phyloP scores from a whole-genome alignment of 2,329 filamentous ascomycete species.

The Penicillium expansum region DNA sequence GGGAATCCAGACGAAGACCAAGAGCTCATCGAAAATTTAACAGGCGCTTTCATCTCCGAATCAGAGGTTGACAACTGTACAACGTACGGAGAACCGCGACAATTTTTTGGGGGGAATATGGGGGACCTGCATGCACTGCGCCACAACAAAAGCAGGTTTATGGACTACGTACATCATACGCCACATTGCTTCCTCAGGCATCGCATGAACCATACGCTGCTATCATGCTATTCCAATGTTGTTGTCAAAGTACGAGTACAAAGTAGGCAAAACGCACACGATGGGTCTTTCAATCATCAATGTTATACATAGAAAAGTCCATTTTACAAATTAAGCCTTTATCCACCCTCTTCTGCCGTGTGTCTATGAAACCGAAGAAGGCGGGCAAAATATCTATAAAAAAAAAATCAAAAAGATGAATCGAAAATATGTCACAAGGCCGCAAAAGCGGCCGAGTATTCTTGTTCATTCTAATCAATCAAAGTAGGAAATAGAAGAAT shows the following conservation, averaged over 20 bases:
- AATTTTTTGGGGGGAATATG: background rate
- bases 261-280: background rate
- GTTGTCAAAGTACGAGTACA: background rate
- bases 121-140: slow-evolving; percentile 5
- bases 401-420: too few species aligned
- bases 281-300: background rate
- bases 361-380: too few species aligned
- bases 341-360: too few species aligned
- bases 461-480: background rate
- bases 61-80: background rate
- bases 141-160: background rate
- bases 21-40: background rate
- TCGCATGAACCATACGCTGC: too few species aligned
- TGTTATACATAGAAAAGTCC: too few species aligned
- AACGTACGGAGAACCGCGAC: background rate
- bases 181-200: background rate
- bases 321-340: too few species aligned
- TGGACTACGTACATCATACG: background rate
- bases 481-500: background rate
- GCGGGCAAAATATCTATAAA: too few species aligned
- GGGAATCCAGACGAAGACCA: background rate
- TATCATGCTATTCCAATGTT: too few species aligned
- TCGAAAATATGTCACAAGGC: too few species aligned
- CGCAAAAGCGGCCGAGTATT: too few species aligned
- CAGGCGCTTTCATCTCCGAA: background rate